Base-by-base conservation (phyloP, 208 protist species). In the Leishmania tarentolae region DNA sequence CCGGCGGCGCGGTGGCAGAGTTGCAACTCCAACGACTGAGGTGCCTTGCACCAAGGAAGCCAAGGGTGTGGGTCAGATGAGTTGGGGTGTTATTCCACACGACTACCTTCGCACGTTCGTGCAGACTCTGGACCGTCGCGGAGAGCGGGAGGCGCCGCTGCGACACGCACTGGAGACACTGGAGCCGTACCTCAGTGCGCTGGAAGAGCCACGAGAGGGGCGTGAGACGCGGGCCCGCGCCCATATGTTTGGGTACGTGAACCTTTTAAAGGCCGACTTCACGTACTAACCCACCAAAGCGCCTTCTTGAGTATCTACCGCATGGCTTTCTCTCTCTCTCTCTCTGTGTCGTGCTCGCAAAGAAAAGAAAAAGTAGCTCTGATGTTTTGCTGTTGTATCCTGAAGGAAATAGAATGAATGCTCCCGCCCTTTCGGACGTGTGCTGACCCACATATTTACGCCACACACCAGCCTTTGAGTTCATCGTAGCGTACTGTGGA, bases 201-300 rank as follows among this genome's bases (percentile, higher is more conserved):
- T 95, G 19, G 84, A 79, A 52, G 86, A 88, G 70, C 78, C 83
- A 4, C 82, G 83, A 28, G 82, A 87, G 17, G 87, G 81, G 3
- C 90, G 90, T 53, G 74, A 90, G 19, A 97, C 94, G 0, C 90
- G 94, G n/a, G 72, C 87, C 9, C 87, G 92, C 7, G 86, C 93
- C 17, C 86, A 93, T 74, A 93, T 85, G 66, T 91, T 92, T 65
- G 93, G 94, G 47, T 97, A 97, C 79, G 44, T 94, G 42, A 97
- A 97, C 77, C 86, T 83, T 44, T 83, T 97, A 35, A 95, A 92
- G 73, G 68, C 68, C 19, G 86, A 81, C 63, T 92, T 91, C 44
- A 75, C 68, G 40, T 72, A 68, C 53, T 81, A 50, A 65, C 15
- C 56, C n/a, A 44, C 37, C 42, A 19, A 50, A 21, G 2, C 1